Evolutionary conservation across 2,329 filamentous ascomycete species (phyloP).

Genomic region (Pseudogymnoascus sp.): DNA sequence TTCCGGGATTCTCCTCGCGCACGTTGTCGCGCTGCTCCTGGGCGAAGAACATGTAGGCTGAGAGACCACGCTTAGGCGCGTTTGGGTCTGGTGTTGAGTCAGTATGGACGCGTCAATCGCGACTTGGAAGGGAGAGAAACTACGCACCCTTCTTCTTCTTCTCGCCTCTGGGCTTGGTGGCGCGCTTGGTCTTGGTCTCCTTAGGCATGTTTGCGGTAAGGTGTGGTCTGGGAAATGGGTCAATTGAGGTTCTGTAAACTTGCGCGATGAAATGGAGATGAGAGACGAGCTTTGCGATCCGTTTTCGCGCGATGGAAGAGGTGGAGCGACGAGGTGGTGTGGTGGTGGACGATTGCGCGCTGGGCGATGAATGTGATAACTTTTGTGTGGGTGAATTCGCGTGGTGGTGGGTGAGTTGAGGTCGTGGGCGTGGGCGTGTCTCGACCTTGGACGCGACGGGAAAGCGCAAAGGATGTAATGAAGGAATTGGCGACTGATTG

Average conservation of each 20-base stretch:
- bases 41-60: constrained; percentile 99
- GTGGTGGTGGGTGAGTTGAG: neutral
- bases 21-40: constrained; percentile 98
- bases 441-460: neutral
- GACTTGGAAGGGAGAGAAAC: neutral
- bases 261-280: neutral
- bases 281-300: neutral
- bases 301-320: neutral
- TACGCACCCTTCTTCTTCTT: constrained; percentile 66
- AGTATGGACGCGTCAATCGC: constrained; percentile 10
- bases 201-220: constrained; percentile 52
- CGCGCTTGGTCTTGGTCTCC: constrained; percentile 53
- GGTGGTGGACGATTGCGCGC: neutral
- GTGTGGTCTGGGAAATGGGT: constrained; percentile 7
- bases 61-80: constrained; percentile 97
- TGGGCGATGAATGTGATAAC: neutral
- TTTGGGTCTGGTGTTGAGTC: constrained; percentile 60
- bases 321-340: neutral
- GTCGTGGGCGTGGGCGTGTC: no score
- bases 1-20: constrained; percentile 94
- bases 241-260: constrained; percentile 8
- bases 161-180: constrained; percentile 48
- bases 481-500: neutral
- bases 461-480: neutral
- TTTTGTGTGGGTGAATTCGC: neutral